Percentiles rank a stretch among this genome's conserved stretches.
Evolutionary conservation across 139 green algal species (phyloP).

Genomic region (Chlorella sp.): DNA sequence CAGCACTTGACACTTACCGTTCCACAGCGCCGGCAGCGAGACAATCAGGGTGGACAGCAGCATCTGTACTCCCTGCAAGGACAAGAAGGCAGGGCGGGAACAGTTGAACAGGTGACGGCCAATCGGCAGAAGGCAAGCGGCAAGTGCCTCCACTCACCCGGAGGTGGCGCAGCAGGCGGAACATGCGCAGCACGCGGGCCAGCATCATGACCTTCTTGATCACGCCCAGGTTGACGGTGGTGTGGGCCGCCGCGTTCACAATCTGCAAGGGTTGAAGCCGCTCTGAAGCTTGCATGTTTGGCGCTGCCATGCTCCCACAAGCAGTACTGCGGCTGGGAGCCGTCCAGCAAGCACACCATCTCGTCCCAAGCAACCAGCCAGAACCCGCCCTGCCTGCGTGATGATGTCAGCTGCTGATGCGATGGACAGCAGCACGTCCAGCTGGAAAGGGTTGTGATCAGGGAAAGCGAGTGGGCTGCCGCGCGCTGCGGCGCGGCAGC

Average conservation of each 20-base stretch:
- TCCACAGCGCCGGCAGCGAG: slow-evolving; percentile 81
- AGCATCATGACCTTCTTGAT: slow-evolving; percentile 74
- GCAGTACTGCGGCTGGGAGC: too few relatives aligned
- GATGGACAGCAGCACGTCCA: slow-evolving; percentile 75
- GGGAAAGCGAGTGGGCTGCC: too few relatives aligned
- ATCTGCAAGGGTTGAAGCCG: slow-evolving; percentile 9
- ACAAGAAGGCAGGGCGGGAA: too few relatives aligned
- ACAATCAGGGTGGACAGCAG: slow-evolving; percentile 81
- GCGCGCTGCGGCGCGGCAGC: too few relatives aligned
- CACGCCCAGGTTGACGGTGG: slow-evolving; percentile 31
- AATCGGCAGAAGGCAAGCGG: too few relatives aligned
- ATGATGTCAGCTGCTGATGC: slow-evolving; percentile 59
- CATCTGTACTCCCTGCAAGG: slow-evolving; percentile 61
- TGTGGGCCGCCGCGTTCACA: slow-evolving; percentile 3
- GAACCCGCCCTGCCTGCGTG: neutral
- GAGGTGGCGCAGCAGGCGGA: slow-evolving; percentile 65
- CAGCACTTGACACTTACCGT: slow-evolving; percentile 16
- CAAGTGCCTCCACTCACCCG: neutral
- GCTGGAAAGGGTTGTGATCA: too few relatives aligned
- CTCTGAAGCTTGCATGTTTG: too few relatives aligned
- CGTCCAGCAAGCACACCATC: too few relatives aligned
- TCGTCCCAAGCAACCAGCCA: too few relatives aligned
- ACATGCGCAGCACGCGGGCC: slow-evolving; percentile 66
- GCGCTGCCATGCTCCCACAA: too few relatives aligned
- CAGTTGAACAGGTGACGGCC: too few relatives aligned